These are phyloP conservation scores for Astraeus odoratus DNA, from an alignment of 768 basidiomycete genomes.

Conservation along the genomic window DNA sequence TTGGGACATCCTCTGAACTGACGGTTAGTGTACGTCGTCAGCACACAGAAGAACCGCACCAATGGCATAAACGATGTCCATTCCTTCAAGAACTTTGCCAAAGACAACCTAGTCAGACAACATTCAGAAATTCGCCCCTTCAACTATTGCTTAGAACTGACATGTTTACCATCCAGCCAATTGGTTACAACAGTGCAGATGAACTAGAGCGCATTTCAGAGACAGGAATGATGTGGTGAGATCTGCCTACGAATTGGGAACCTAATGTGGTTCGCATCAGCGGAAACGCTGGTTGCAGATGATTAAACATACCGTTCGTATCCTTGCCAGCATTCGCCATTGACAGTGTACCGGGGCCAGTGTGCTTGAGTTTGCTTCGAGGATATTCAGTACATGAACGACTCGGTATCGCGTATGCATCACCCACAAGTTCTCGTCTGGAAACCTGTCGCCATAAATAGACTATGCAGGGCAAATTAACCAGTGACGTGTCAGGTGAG, in stretches of 20 bases:
- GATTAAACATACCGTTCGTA: constrained; percentile 65
- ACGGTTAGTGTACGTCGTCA: constrained; percentile 7
- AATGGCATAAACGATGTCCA: constrained; percentile 76
- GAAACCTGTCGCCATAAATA: constrained; percentile 86
- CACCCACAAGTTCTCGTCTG: constrained; percentile 92
- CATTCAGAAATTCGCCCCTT: background rate
- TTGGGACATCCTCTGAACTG: constrained; percentile 65
- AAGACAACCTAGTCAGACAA: constrained; percentile 68
- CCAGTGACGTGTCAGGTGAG: background rate
- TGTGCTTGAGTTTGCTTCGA: constrained; percentile 88
- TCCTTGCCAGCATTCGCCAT: constrained; percentile 95
- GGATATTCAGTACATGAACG: background rate
- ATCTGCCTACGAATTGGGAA: constrained; percentile 70
- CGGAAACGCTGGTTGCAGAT: background rate
- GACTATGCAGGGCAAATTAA: constrained; percentile 39
- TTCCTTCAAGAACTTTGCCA: constrained; percentile 85
- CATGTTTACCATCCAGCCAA: constrained; percentile 91
- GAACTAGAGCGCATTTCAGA: constrained; percentile 49
- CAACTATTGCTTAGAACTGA: constrained; percentile 25
- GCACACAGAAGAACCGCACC: constrained; percentile 39
- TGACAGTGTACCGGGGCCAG: constrained; percentile 77
- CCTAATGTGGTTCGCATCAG: constrained; percentile 35
- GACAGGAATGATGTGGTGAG: background rate
- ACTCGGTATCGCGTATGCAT: background rate
- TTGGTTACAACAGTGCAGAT: constrained; percentile 82